A percentile compares a stretch with the other conserved stretches of the same genome.
These are phyloP conservation scores for Collybia mongolica DNA, from an alignment of 768 basidiomycete species.

Conservation along the genomic window DNA sequence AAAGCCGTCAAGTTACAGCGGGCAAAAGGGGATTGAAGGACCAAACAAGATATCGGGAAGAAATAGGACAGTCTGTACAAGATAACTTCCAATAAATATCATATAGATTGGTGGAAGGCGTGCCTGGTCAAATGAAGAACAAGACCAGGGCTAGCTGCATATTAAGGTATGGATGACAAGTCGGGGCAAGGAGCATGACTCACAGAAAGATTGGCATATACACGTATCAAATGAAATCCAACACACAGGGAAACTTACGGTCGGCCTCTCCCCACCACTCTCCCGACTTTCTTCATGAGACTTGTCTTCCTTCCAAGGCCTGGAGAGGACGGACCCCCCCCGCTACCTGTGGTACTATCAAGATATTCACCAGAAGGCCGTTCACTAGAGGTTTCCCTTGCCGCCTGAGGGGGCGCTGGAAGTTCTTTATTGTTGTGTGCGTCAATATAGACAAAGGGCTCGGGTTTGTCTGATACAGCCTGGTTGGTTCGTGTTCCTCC, in stretches of 20 bases:
- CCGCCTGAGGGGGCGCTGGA: constrained; percentile 34
- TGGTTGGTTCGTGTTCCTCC: constrained; percentile 31
- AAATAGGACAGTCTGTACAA: not conserved
- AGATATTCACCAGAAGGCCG: constrained; percentile 53
- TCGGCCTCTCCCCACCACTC: constrained; percentile 61
- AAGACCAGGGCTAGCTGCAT: constrained; percentile 10
- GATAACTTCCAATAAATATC: not conserved
- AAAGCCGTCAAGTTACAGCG: too few species aligned
- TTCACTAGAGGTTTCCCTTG: constrained; percentile 20
- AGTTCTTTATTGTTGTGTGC: constrained; percentile 57
- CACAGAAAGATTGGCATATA: constrained; percentile 4
- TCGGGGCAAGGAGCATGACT: not conserved
- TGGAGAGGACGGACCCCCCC: constrained; percentile 25
- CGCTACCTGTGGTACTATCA: constrained; percentile 33
- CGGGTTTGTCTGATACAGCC: constrained; percentile 37
- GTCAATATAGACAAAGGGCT: constrained; percentile 71
- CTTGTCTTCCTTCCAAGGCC: constrained; percentile 72
- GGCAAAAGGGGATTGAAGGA: too few species aligned
- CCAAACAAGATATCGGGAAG: too few species aligned
- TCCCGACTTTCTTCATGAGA: constrained; percentile 77
- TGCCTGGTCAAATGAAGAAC: not conserved
- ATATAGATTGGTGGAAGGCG: not conserved
- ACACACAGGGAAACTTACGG: constrained; percentile 14
- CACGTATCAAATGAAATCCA: not conserved
- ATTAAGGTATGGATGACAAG: constrained; percentile 7